Base-by-base conservation (phyloP, 2,329 filamentous ascomycete species). In the Trichoderma koningii region DNA sequence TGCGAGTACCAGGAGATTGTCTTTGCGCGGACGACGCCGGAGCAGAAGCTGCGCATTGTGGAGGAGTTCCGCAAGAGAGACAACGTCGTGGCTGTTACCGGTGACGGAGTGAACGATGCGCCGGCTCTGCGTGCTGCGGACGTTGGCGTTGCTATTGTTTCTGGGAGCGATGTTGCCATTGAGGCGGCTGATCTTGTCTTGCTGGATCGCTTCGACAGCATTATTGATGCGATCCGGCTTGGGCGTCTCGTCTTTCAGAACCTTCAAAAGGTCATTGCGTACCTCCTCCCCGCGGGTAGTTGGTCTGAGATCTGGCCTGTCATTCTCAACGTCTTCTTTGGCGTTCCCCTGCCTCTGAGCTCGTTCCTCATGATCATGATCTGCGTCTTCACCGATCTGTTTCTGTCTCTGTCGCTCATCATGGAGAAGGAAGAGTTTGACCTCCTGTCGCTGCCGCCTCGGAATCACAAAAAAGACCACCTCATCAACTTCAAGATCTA, bases 11-110 rank as follows among this genome's bases (percentile, higher is more conserved):
- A 80, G n/a, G 83, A 85, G 68, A 81, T 91, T 21, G 87, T 91
- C 19, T 87, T 90, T 69, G 88, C 88, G 17, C 83, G 88, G 21
- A 90, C 88, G 63, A 86, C 87, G 0, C 89, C 89, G 0, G 83
- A 87, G 64, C 90, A 89, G 44, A 91, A 91, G 71, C 85, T 89
- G 7, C 84, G 87, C 48, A 91, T 91, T 80, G 89, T 92, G 52
- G 84, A 87, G 64, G 87, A 87, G 55, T 81, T 91, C 23, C 87
- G 89, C 68, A 74, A 77, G 21, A 77, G 83, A 15, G 82, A 83
- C 21, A 84, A 86, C 30, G 84, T 83, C 1, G 88, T 86, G 12
- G 89, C 87, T 41, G 89, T 91, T 79, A 91, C 89, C n/a, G 89
- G 89, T 34, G 89, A 92, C 67, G 87, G 87, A 10, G 89, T 87